phyloP scores from a whole-genome alignment of 306 rosid genomes.

The Trifolium dubium region DNA sequence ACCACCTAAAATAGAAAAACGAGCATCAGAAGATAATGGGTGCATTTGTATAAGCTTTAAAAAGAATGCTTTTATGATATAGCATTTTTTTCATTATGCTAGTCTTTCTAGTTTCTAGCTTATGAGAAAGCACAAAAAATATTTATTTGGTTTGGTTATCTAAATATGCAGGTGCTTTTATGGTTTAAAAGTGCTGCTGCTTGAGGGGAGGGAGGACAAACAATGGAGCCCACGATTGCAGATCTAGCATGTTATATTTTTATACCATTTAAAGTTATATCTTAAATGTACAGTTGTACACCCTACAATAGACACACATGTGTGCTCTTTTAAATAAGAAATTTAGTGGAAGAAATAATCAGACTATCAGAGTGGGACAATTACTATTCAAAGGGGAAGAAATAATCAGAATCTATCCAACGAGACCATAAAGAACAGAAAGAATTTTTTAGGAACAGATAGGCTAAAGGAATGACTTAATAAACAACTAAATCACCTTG shows the following conservation, averaged over 20 bases:
- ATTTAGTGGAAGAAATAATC: not conserved
- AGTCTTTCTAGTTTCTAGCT: conserved; percentile 7
- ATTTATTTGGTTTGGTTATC: not conserved
- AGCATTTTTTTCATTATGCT: not conserved
- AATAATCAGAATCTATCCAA: not conserved
- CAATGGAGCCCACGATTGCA: conserved; percentile 1
- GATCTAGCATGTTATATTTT: conserved; percentile 1
- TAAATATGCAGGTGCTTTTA: not conserved
- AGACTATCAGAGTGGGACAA: not conserved
- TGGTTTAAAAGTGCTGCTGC: conserved; percentile 7
- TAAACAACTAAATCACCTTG: conserved; percentile 59
- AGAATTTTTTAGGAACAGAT: not conserved
- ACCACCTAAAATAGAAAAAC: conserved; percentile 56
- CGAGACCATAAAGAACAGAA: not conserved
- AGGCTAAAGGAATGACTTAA: not conserved
- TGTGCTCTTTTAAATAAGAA: not conserved
- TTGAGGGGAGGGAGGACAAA: not conserved
- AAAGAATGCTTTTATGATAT: not conserved
- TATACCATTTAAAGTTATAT: conserved; percentile 2
- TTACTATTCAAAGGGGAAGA: conserved; percentile 12
- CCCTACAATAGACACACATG: not conserved
- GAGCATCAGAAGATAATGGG: conserved; percentile 20
- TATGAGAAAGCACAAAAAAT: not conserved
- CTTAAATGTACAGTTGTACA: not conserved
- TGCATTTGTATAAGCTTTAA: not conserved